phyloP scores from a whole-genome alignment of 768 basidiomycete genomes.

The Suillus cothurnatus region DNA sequence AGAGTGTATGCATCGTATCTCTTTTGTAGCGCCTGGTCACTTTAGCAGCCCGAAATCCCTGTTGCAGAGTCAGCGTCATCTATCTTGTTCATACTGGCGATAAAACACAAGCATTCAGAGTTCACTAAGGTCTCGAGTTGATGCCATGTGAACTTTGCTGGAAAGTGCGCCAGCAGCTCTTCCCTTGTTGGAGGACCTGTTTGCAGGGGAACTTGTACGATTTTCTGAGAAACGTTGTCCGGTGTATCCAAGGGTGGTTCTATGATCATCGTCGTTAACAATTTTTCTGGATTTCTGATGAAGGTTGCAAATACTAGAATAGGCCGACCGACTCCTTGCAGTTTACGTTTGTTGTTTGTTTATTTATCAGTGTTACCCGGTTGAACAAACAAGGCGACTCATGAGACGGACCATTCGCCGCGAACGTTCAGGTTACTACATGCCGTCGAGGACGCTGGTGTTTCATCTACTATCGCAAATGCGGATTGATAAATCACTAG shows the following conservation, averaged over 20 bases:
- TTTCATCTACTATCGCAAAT: not conserved
- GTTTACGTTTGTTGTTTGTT: too few species aligned
- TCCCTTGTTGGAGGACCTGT: slow-evolving; percentile 70
- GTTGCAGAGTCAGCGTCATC: too few species aligned
- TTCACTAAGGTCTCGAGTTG: slow-evolving; percentile 78
- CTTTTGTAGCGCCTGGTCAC: slow-evolving; percentile 63
- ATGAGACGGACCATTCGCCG: too few species aligned
- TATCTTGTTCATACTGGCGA: not conserved
- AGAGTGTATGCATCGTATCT: slow-evolving; percentile 64
- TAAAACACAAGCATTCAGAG: slow-evolving; percentile 56
- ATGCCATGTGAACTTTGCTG: slow-evolving; percentile 73
- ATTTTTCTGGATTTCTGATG: too few species aligned
- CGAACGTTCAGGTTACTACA: too few species aligned
- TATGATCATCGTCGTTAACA: slow-evolving; percentile 14
- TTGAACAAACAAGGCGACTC: too few species aligned
- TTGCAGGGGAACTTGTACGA: slow-evolving; percentile 39
- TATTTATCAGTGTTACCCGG: too few species aligned
- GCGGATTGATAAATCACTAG: not conserved
- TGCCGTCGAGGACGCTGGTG: too few species aligned
- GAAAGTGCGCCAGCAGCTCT: slow-evolving; percentile 69
- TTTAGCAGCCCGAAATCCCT: slow-evolving; percentile 58
- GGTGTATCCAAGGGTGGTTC: not conserved
- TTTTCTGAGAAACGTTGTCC: not conserved
- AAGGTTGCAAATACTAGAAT: too few species aligned
- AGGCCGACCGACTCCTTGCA: too few species aligned